Evolutionary conservation across 108 stramenopile species (phyloP).

Genomic region (Epithemia pelagica): DNA sequence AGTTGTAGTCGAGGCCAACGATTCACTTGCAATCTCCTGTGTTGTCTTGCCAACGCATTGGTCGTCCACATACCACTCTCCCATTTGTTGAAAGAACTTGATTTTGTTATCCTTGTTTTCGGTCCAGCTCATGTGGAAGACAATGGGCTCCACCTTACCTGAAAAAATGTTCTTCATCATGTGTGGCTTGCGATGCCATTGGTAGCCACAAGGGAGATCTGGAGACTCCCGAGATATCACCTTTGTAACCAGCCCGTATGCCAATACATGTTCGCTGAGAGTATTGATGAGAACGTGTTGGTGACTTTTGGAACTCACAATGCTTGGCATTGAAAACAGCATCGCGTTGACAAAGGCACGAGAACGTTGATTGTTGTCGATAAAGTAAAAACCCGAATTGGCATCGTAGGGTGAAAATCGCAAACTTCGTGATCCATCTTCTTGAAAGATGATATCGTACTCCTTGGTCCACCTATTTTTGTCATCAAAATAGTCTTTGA

Average conservation of each 20-base stretch:
- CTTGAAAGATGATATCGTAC: constrained; percentile 49
- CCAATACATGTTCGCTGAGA: constrained; percentile 49
- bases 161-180: constrained; percentile 29
- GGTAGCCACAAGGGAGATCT: constrained; percentile 43
- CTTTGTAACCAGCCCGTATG: constrained; percentile 62
- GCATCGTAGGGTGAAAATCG: constrained; percentile 72
- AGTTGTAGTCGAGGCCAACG: too few relatives aligned
- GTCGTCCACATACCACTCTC: constrained; percentile 47
- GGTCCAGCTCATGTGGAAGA: constrained; percentile 68
- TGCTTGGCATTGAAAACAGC: constrained; percentile 52
- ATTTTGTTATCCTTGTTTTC: constrained; percentile 59
- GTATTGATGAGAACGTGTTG: constrained; percentile 56
- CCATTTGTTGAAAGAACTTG: constrained; percentile 44
- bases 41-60: constrained; percentile 21
- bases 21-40: constrained; percentile 9
- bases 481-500: constrained; percentile 44
- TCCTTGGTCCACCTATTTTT: constrained; percentile 11
- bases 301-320: constrained; percentile 49
- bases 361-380: constrained; percentile 49
- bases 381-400: constrained; percentile 85
- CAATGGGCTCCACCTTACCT: constrained; percentile 23
- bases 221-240: constrained; percentile 34
- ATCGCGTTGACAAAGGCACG: constrained; percentile 38
- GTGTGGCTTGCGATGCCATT: constrained; percentile 30
- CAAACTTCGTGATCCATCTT: constrained; percentile 72